These are phyloP conservation scores for Leccinum disarticulatum DNA, from an alignment of 768 basidiomycete species.

Conservation along the genomic window DNA sequence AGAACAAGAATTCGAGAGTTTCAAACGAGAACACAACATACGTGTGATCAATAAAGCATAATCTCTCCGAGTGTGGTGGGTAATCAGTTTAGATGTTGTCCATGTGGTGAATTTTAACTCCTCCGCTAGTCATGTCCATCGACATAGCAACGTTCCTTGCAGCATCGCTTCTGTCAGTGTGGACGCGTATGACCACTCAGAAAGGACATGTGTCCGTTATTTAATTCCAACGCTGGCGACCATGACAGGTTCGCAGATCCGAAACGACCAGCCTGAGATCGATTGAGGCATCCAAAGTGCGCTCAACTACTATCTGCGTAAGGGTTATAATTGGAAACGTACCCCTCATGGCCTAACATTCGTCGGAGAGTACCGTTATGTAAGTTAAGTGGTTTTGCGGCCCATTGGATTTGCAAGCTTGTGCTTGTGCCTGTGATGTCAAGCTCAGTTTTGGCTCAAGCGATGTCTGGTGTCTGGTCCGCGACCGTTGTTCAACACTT, in stretches of 20 bases:
- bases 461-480: neutral
- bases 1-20: constrained; percentile 78
- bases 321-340: neutral
- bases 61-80: constrained; percentile 8
- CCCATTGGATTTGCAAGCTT: neutral
- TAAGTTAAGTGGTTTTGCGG: neutral
- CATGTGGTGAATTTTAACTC: constrained; percentile 1
- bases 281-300: neutral
- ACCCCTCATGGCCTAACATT: neutral
- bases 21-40: constrained; percentile 77
- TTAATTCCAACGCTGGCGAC: neutral
- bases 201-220: neutral
- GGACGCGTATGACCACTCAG: neutral
- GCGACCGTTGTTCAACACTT: neutral
- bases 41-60: constrained; percentile 48
- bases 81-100: neutral
- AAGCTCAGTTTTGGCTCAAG: constrained; percentile 3
- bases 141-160: neutral
- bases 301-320: neutral
- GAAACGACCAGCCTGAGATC: neutral
- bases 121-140: neutral
- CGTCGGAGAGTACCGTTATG: neutral
- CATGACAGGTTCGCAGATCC: neutral
- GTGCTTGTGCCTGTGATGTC: constrained; percentile 10
- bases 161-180: neutral